phyloP scores from a whole-genome alignment of 805 yeast genomes.

The Blastobotrys chiropterorum region DNA sequence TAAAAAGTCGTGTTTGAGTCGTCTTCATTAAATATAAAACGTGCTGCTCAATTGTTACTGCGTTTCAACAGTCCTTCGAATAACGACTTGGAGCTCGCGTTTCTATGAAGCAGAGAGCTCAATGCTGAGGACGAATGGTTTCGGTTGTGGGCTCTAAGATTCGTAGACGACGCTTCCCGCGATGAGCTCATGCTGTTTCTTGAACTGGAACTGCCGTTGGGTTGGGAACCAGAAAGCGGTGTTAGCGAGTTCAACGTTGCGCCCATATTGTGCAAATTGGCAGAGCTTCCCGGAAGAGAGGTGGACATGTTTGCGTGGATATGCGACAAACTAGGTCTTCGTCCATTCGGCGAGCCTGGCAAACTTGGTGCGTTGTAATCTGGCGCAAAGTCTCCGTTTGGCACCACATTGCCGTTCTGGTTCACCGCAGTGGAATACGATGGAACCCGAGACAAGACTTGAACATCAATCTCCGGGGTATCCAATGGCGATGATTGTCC shows the following conservation, averaged over 20 bases:
- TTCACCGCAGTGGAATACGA: slow-evolving; percentile 76
- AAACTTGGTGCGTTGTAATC: slow-evolving; percentile 39
- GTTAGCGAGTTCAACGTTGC: not conserved
- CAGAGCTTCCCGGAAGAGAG: slow-evolving; percentile 2
- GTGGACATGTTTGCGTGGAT: not conserved
- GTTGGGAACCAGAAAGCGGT: not conserved
- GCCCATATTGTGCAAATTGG: not conserved
- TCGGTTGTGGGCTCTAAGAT: not conserved
- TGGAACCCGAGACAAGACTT: slow-evolving; percentile 64
- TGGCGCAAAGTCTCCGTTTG: slow-evolving; percentile 55
- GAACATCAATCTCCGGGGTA: slow-evolving; percentile 36
- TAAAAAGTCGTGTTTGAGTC: not conserved
- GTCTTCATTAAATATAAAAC: not conserved
- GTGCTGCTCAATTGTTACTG: not conserved
- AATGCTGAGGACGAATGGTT: slow-evolving; percentile 4
- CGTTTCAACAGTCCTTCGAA: slow-evolving; percentile 3
- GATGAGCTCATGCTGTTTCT: not conserved
- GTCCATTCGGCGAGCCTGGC: not conserved
- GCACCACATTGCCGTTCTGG: slow-evolving; percentile 39
- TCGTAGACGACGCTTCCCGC: not conserved
- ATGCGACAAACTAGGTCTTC: not conserved
- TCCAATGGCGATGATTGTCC: slow-evolving; percentile 7
- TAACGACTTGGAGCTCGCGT: slow-evolving; percentile 7
- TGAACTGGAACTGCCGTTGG: not conserved
- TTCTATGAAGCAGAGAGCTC: slow-evolving; percentile 7